Evolutionary conservation across 495 filamentous ascomycete species (phyloP).

Genomic region (Talaromyces trachyspermus): DNA sequence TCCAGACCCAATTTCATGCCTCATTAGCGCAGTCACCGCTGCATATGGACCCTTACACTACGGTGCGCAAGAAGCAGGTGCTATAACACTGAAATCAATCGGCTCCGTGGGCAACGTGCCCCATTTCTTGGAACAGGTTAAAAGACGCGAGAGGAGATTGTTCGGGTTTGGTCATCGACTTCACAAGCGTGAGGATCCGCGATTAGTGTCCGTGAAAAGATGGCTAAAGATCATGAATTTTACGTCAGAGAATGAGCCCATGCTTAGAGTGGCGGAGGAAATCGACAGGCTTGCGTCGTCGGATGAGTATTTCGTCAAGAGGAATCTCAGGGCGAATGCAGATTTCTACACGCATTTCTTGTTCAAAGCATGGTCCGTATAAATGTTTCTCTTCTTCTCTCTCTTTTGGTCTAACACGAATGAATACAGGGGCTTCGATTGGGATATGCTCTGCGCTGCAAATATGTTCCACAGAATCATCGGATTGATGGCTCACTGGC

Average conservation of each 20-base stretch:
- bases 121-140: slow-evolving; percentile 35
- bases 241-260: slow-evolving; percentile 27
- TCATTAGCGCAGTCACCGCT: slow-evolving; percentile 30
- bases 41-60: slow-evolving; percentile 44
- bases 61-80: slow-evolving; percentile 46
- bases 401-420: not conserved
- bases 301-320: slow-evolving; percentile 41
- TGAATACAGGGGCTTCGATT: not conserved
- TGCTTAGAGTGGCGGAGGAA: slow-evolving; percentile 40
- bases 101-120: slow-evolving; percentile 38
- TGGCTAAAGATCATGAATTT: slow-evolving; percentile 22
- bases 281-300: slow-evolving; percentile 38
- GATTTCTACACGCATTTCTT: slow-evolving; percentile 45
- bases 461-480: slow-evolving; percentile 15
- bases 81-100: slow-evolving; percentile 33
- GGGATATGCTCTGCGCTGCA: not conserved
- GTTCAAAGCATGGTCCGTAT: slow-evolving; percentile 39
- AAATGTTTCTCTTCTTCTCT: not conserved
- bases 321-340: slow-evolving; percentile 46
- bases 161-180: slow-evolving; percentile 51
- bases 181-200: slow-evolving; percentile 43
- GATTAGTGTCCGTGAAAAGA: slow-evolving; percentile 30
- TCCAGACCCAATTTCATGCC: slow-evolving; percentile 35
- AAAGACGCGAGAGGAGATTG: slow-evolving; percentile 37
- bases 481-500: slow-evolving; percentile 38